Evolutionary conservation across 2,329 filamentous ascomycete genomes (phyloP).

Genomic region (Beauveria varroae): DNA sequence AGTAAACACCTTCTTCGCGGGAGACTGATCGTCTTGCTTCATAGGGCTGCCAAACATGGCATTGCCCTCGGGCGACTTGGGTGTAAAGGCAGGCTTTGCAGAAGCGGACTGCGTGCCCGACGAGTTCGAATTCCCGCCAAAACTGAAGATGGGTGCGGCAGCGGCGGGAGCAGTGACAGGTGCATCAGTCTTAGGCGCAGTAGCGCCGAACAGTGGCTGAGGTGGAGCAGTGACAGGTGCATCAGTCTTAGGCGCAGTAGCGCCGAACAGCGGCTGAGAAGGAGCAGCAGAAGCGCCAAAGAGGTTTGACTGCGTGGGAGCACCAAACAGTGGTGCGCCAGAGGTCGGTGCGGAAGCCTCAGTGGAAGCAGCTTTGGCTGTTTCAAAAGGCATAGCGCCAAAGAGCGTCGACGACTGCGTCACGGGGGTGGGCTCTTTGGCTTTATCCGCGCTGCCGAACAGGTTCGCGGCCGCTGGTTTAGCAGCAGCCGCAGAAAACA

Average conservation of each 20-base stretch:
- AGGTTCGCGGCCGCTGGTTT: constrained; percentile 19
- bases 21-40: constrained; percentile 34
- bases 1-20: constrained; percentile 28
- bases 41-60: constrained; percentile 36
- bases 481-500: constrained; percentile 19
- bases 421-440: constrained; percentile 21
- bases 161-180: constrained; percentile 14
- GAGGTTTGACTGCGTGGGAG: constrained; percentile 17
- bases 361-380: constrained; percentile 14
- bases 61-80: constrained; percentile 25
- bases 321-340: constrained; percentile 26
- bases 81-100: constrained; percentile 31
- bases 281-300: constrained; percentile 22
- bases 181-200: constrained; percentile 18
- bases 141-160: constrained; percentile 26
- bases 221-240: constrained; percentile 15
- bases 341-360: constrained; percentile 4
- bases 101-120: constrained; percentile 19
- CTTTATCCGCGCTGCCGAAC: constrained; percentile 19
- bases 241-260: constrained; percentile 18
- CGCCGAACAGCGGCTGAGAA: constrained; percentile 24
- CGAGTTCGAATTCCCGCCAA: constrained; percentile 23
- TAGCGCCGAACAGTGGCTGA: constrained; percentile 24
- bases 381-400: constrained; percentile 24
- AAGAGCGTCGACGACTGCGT: constrained; percentile 28